These are phyloP conservation scores for Aspergillus jensenii DNA, from an alignment of 2,329 filamentous ascomycete species.

Conservation along the genomic window DNA sequence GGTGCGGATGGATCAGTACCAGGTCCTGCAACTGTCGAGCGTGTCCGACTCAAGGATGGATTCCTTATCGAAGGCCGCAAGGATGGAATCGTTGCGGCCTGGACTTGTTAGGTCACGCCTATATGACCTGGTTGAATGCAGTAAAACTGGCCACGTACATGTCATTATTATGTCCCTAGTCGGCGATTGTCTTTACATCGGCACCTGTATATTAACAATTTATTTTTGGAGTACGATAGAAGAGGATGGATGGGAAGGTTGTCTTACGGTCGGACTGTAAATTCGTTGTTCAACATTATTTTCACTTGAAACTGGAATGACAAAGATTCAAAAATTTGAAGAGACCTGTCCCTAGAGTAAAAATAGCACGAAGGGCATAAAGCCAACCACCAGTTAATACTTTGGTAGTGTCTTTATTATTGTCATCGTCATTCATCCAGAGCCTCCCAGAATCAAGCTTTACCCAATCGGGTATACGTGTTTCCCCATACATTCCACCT, in stretches of 20 bases:
- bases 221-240: conserved; percentile 11
- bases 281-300: neutral
- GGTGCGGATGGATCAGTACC: conserved; percentile 64
- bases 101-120: conserved; percentile 63
- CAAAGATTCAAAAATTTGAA: neutral
- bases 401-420: neutral
- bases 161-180: conserved; percentile 8
- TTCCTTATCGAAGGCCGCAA: conserved; percentile 88
- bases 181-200: conserved; percentile 6
- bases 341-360: neutral
- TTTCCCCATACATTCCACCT: conserved; percentile 4
- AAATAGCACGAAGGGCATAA: conserved; percentile 6
- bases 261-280: conserved; percentile 5
- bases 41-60: conserved; percentile 86
- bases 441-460: neutral
- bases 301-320: neutral
- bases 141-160: conserved; percentile 6
- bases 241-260: conserved; percentile 3
- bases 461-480: conserved; percentile 10
- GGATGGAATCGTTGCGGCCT: conserved; percentile 86
- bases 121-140: neutral
- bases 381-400: neutral
- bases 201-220: conserved; percentile 19
- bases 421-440: neutral
- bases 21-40: conserved; percentile 71